Evolutionary conservation across 768 basidiomycete genomes (phyloP).

Genomic region (Russula dissimulans): DNA sequence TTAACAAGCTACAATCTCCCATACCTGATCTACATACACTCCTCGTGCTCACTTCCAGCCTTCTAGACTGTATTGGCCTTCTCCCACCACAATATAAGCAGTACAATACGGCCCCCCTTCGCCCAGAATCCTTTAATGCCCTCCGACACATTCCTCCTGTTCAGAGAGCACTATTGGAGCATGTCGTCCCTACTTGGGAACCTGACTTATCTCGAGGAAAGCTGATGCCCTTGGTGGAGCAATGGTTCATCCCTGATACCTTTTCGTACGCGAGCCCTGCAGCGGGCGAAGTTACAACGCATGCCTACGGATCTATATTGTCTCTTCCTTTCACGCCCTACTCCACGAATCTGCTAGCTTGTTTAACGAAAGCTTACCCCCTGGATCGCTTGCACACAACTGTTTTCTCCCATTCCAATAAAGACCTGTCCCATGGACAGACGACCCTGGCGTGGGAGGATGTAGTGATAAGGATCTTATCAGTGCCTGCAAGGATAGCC

Average conservation of each 20-base stretch:
- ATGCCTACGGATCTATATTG: slow-evolving; percentile 59
- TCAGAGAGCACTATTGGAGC: slow-evolving; percentile 56
- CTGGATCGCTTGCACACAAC: slow-evolving; percentile 56
- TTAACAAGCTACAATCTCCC: slow-evolving; percentile 24
- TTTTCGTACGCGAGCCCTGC: slow-evolving; percentile 42
- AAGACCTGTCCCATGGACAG: slow-evolving; percentile 21
- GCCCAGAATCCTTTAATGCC: slow-evolving; percentile 27
- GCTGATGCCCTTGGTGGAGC: slow-evolving; percentile 39
- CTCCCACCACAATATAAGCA: slow-evolving; percentile 48
- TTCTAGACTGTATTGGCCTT: slow-evolving; percentile 48
- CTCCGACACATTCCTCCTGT: slow-evolving; percentile 38
- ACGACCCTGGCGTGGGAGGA: slow-evolving; percentile 59
- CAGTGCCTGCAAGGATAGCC: slow-evolving; percentile 68
- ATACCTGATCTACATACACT: slow-evolving; percentile 43
- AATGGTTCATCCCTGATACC: slow-evolving; percentile 66
- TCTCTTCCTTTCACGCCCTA: slow-evolving; percentile 40
- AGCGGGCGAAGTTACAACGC: slow-evolving; percentile 45
- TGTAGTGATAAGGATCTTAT: slow-evolving; percentile 51
- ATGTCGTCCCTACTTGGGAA: slow-evolving; percentile 66
- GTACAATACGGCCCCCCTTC: slow-evolving; percentile 35
- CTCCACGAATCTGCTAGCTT: slow-evolving; percentile 43
- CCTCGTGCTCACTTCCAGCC: slow-evolving; percentile 45
- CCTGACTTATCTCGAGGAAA: slow-evolving; percentile 40
- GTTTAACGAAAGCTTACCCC: slow-evolving; percentile 53
- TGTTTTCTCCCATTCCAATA: slow-evolving; percentile 31